Base-by-base conservation (phyloP, 2,329 filamentous ascomycete species). In the Neobulgaria alba region DNA sequence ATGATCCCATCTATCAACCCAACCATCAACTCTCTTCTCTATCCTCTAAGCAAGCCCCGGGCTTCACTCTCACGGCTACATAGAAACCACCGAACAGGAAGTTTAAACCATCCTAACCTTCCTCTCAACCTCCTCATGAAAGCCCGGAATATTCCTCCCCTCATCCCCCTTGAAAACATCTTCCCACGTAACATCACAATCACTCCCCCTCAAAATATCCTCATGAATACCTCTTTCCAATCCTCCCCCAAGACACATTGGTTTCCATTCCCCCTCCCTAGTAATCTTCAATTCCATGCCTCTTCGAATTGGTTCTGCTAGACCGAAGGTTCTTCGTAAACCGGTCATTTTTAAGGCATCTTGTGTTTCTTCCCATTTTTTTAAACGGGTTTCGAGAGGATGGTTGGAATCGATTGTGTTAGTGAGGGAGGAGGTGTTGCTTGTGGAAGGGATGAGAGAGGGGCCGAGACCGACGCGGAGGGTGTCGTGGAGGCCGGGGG, bases 221-320 rank as follows among this genome's bases (percentile, higher is more conserved):
- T 87, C 85, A 67, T 95, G 89, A 38, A 96, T 72, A 9, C 75
- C 72, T 49, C 63, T 53, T 59, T 35, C 45, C 31, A 33, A 4
- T 3, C 49, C 67, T 38, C 68, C 65, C 29, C 80, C 77, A 41
- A 94, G 68, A 33, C 76, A 79, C 54, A 77, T 67, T 36, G 87
- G 87, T 57, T 79, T 74, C 82, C 88, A 94, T 63, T 85, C 79
- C 50, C 86, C 82, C 46, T 82, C 79, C 47, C 77, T 69, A 14
- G 85, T 80, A 60, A 94, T 90, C 75, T 87, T 85, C 62, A 95
- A 73, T 71, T 98, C 92, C 92, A 98, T 95, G 47, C 82, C 85
- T 40, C 90, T 79, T 42, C 88, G 79, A 56, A 96, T 79, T 3
- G 92, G 92, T 74, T 96, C 92, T 18, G 85, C 86, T 57, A 95